These are phyloP conservation scores for barrel medic (Medicago truncatula) DNA, from an alignment of 306 rosid genomes.

Conservation along the genomic window DNA sequence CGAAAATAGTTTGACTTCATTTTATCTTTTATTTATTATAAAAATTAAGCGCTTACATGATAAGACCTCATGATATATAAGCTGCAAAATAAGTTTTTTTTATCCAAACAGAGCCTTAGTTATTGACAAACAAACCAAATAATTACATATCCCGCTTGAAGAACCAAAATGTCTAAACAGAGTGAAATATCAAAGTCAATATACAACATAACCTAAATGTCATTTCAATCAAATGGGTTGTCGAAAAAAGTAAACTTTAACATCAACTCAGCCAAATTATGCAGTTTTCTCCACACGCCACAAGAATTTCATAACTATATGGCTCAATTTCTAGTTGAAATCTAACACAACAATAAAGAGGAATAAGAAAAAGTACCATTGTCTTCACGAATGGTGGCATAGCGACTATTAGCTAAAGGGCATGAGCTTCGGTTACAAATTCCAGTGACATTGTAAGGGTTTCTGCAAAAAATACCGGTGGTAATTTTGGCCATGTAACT, in stretches of 20 bases:
- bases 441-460: constrained; percentile 88
- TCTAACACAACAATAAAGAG: background rate
- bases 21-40: no score
- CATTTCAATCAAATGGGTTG: background rate
- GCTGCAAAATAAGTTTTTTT: no score
- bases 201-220: background rate
- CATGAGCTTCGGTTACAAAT: constrained; percentile 92
- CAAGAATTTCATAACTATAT: constrained; percentile 13
- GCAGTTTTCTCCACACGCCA: constrained; percentile 18
- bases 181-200: background rate
- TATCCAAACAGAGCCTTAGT: no score
- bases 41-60: no score
- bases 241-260: background rate
- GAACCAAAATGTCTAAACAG: background rate
- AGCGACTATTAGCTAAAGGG: constrained; percentile 94
- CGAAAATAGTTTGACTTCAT: no score
- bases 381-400: constrained; percentile 86
- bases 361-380: constrained; percentile 61
- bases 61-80: no score
- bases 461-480: constrained; percentile 83
- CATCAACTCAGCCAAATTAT: background rate
- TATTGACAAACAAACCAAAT: background rate
- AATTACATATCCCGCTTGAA: background rate
- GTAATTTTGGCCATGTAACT: constrained; percentile 48
- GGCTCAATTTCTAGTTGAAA: background rate